These are phyloP conservation scores for Brassica balearica DNA, from an alignment of 441 rosid genomes.

Conservation along the genomic window DNA sequence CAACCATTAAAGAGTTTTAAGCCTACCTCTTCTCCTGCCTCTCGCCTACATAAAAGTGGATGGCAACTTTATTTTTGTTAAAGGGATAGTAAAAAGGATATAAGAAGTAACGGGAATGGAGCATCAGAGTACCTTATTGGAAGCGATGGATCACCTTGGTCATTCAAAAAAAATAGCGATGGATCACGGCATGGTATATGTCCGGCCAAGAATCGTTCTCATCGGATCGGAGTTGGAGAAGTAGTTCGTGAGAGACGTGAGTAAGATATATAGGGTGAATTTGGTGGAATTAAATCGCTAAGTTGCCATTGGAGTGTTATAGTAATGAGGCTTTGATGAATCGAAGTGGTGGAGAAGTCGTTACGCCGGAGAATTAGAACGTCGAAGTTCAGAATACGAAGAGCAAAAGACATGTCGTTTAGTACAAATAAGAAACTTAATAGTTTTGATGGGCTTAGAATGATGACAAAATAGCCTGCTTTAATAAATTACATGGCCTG, in stretches of 20 bases:
- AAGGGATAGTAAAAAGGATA: too few species aligned
- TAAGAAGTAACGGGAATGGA: not conserved
- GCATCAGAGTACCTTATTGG: not conserved
- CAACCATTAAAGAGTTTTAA: not conserved
- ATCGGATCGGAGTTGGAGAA: constrained; percentile 75
- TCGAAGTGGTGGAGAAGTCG: not conserved
- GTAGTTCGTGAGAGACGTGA: constrained; percentile 55
- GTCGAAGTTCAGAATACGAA: not conserved
- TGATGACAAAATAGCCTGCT: too few species aligned
- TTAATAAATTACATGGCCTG: too few species aligned
- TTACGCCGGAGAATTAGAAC: not conserved
- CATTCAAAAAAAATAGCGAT: constrained; percentile 46
- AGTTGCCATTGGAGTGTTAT: not conserved
- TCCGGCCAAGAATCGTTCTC: constrained; percentile 90
- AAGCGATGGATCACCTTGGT: constrained; percentile 45
- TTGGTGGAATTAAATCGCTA: not conserved
- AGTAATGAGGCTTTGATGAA: not conserved
- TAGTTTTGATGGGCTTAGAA: not conserved
- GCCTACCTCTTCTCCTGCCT: not conserved
- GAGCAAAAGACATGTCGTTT: too few species aligned
- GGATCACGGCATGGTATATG: constrained; percentile 87
- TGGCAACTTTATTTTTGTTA: not conserved
- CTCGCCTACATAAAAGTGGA: not conserved
- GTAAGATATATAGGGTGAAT: not conserved
- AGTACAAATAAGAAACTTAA: not conserved